Evolutionary conservation across 768 basidiomycete species (phyloP).

Genomic region (Termitomyces heimii): DNA sequence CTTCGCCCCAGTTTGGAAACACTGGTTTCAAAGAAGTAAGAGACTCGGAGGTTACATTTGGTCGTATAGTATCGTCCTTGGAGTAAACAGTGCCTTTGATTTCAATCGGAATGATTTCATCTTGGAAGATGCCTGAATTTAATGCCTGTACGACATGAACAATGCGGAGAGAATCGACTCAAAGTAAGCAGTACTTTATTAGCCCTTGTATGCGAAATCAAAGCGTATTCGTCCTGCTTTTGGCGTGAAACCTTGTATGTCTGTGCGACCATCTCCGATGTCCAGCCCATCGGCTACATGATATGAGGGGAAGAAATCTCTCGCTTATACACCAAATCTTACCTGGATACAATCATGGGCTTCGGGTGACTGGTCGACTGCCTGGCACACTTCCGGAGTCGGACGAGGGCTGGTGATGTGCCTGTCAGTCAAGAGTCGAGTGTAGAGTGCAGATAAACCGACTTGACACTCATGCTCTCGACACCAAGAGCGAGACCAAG

Average conservation of each 20-base stretch:
- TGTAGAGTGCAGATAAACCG: slow-evolving; percentile 15
- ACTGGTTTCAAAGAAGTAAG: slow-evolving; percentile 79
- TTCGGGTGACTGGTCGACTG: slow-evolving; percentile 50
- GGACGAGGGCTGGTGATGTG: slow-evolving; percentile 53
- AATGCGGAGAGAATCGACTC: not conserved
- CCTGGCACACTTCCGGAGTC: slow-evolving; percentile 58
- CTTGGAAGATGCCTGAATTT: slow-evolving; percentile 65
- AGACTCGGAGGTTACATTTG: slow-evolving; percentile 73
- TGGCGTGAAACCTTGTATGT: slow-evolving; percentile 71
- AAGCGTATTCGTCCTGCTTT: slow-evolving; percentile 86
- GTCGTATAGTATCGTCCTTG: slow-evolving; percentile 83
- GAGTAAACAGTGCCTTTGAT: slow-evolving; percentile 61
- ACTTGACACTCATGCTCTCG: slow-evolving; percentile 84
- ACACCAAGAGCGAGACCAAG: slow-evolving; percentile 82
- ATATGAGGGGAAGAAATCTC: not conserved
- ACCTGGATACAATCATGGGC: slow-evolving; percentile 78
- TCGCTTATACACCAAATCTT: not conserved
- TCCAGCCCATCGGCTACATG: slow-evolving; percentile 89
- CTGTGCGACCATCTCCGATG: slow-evolving; percentile 85
- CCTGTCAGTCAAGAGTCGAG: not conserved
- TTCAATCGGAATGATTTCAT: slow-evolving; percentile 88
- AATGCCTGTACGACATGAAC: slow-evolving; percentile 40
- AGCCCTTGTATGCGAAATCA: slow-evolving; percentile 83
- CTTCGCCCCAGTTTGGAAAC: slow-evolving; percentile 74
- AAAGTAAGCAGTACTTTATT: slow-evolving; percentile 36